Base-by-base conservation (phyloP, 805 yeast genomes). In the Saturnispora zaruensis region DNA sequence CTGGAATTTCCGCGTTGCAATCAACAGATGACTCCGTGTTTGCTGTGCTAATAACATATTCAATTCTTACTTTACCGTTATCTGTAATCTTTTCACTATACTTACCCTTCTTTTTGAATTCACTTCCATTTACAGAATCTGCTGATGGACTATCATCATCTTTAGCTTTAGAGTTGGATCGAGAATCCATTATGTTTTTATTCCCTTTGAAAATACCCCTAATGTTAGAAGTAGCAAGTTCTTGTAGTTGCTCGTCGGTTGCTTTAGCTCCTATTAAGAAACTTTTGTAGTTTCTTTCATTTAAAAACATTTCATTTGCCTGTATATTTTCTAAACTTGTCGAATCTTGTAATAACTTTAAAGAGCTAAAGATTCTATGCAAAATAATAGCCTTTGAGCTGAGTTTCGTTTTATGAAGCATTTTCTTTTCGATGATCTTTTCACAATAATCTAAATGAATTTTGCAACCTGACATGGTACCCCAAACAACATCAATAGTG, bases 401-500 rank as follows among this genome's bases (percentile, higher is more conserved):
- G 21, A 87, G 65, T 53, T 76, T 78, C 57, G 82, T 78, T 60
- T 88, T 78, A 48, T 71, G 74, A 41, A 69, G 69, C 82, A 83
- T 81, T 59, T 91, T 79, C 56, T 79, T 76, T 32, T 78, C 77
- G 24, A 88, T 82, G 50, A 86, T 82, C 50, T 76, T 77, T 53
- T 87, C 91, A 67, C 95, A 85, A 58, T 88, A 79, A 49, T 79
- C 77, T 48, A 88, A 71, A 66, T 87, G 87, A 51, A 81, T 75
- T 54, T 79, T 80, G 59, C 95, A 87, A 56, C 85, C 93, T 49
- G 84, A 82, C 90, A 86, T 85, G 1, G 91, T 81, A 3, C 96
- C 96, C 87, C 95, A 84, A 14, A 87, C 90, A 46, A 87, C 82
- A 66, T 88, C 96, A 46, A 88, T 85, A 6, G 90, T 81, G 44